Evolutionary conservation across 371 early-diverging fungal species (phyloP).

Genomic region (Lichtheimia hyalospora): DNA sequence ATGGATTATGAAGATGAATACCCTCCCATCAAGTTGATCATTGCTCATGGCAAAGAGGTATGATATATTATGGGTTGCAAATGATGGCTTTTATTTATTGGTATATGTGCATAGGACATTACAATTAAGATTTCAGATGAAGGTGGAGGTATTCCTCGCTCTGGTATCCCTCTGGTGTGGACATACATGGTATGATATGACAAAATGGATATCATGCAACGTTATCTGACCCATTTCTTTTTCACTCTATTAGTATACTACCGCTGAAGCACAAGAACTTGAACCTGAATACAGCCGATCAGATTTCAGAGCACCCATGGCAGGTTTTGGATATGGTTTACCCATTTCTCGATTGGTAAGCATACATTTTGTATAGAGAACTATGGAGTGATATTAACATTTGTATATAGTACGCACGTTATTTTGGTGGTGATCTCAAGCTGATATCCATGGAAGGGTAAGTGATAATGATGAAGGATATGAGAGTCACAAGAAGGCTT

Average conservation of each 20-base stretch:
- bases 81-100: not conserved
- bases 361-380: not conserved
- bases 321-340: conserved; percentile 94
- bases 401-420: conserved; percentile 71
- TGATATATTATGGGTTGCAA: not conserved
- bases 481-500: not conserved
- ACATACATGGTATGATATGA: conserved; percentile 86
- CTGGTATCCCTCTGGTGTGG: conserved; percentile 91
- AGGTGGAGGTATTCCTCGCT: conserved; percentile 93
- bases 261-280: conserved; percentile 17
- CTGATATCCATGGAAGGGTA: conserved; percentile 96
- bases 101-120: conserved; percentile 64
- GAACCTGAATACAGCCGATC: conserved; percentile 78
- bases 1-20: conserved; percentile 81
- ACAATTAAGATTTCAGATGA: conserved; percentile 96
- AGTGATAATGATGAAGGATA: conserved; percentile 10
- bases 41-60: conserved; percentile 92
- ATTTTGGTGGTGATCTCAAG: conserved; percentile 94
- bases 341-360: conserved; percentile 72
- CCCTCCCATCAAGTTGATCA: conserved; percentile 90
- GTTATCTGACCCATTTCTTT: too few species aligned
- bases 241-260: conserved; percentile 16
- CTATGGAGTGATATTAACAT: not conserved
- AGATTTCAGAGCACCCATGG: conserved; percentile 92
- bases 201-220: not conserved